These are phyloP conservation scores for Ramaria rubella DNA, from an alignment of 768 basidiomycete species.

Conservation along the genomic window DNA sequence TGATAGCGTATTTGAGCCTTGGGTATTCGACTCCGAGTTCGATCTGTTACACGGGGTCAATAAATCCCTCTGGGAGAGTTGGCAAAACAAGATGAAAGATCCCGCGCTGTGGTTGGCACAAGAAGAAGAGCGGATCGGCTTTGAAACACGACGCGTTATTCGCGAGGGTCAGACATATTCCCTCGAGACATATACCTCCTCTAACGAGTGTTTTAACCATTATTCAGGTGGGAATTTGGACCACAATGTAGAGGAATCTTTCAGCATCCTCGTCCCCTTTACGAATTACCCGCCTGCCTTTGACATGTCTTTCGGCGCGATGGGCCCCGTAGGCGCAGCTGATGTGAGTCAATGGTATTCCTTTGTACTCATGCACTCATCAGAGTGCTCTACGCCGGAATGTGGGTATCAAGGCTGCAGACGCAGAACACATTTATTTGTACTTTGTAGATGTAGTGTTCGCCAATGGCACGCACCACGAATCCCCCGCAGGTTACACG, in stretches of 20 bases:
- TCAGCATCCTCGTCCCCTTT: neutral
- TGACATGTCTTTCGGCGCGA: neutral
- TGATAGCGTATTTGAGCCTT: neutral
- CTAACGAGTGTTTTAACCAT: neutral
- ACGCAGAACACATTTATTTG: neutral
- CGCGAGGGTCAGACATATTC: neutral
- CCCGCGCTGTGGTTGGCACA: neutral
- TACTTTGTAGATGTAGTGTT: conserved; percentile 1
- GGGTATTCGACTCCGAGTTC: neutral
- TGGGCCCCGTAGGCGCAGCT: neutral
- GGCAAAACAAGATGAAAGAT: neutral
- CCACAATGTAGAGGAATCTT: neutral
- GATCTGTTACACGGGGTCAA: neutral
- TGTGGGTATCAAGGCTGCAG: too few relatives aligned
- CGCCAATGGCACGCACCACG: neutral
- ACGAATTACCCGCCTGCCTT: neutral
- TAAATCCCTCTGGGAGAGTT: neutral
- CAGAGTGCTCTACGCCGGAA: too few relatives aligned
- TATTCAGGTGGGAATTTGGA: neutral
- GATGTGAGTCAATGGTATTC: neutral
- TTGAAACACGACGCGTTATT: neutral
- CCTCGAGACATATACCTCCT: neutral
- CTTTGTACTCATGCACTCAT: neutral
- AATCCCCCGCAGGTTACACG: neutral
- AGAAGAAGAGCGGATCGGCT: conserved; percentile 3